Base-by-base conservation (phyloP, 176 grass and related monocot species). In the Aegilops umbellulata region DNA sequence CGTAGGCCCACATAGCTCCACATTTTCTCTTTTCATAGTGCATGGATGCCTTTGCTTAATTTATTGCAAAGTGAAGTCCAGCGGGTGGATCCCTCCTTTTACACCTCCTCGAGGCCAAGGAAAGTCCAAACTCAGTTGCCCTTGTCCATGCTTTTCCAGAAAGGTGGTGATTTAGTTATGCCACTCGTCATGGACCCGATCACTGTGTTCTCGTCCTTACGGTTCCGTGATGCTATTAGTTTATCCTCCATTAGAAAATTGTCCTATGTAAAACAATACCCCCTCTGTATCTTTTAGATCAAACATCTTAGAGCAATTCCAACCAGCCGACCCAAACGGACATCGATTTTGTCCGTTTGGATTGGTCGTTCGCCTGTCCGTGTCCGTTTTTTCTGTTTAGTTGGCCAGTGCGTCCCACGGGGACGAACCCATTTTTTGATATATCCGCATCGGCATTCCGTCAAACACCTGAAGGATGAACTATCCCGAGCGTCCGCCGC, bases 81-180 rank as follows among this genome's bases (percentile, higher is more conserved):
- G 51, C 76, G 69, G 77, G 49, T 84, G 85, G 84, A 80, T 39
- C 81, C 76, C 27, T 13, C 77, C 77, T 81, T 81, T 86, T 85
- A 83, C 81, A 88, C 82, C 82, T 81, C 81, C 85, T 77, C 70
- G 55, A 88, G 77, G 63, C 69, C 42, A 81, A 69, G 49, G 38
- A 85, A 89, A 91, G 65, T 44, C 60, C 36, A 82, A 79, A 84
- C 34, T 76, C 76, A 47, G 80, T 78, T 84, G 41, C 84, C 65
- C 49, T 83, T 84, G 75, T 70, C 84, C 75, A 77, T 87, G 39
- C 76, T 81, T 89, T 89, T 89, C 69, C 76, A 92, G 76, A 72
- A 69, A 84, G 57, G 75, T 77, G 29, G 42, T 57, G 29, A 64
- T 89, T 84, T 74, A 64, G 71, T 82, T 65, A 29, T 75, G 55